Percentiles rank a stretch among this genome's conserved stretches.
These are phyloP conservation scores for Fusarium xylarioides DNA, from an alignment of 2,329 filamentous ascomycete species.

Conservation along the genomic window DNA sequence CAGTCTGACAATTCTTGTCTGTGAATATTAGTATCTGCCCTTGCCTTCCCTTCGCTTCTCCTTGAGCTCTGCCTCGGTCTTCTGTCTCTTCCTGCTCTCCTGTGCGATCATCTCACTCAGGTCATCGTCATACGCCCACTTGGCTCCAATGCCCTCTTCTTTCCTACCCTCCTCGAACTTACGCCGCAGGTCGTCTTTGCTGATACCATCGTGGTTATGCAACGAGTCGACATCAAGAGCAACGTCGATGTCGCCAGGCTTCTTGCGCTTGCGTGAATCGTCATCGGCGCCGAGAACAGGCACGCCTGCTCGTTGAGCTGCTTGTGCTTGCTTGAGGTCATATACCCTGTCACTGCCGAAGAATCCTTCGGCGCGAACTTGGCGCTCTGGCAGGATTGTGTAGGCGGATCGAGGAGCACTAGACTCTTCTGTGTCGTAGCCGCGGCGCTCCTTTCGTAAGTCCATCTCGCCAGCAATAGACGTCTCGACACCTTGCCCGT, in stretches of 20 bases:
- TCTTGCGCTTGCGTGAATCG: constrained; percentile 85
- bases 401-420: constrained; percentile 82
- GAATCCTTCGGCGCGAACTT: constrained; percentile 88
- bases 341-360: constrained; percentile 96
- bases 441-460: constrained; percentile 82
- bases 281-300: constrained; percentile 85
- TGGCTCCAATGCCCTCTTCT: constrained; percentile 72
- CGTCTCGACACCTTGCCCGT: constrained; percentile 73
- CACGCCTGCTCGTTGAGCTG: constrained; percentile 60
- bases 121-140: constrained; percentile 84
- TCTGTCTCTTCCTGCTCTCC: constrained; percentile 89
- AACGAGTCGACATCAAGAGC: constrained; percentile 88
- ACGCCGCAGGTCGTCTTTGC: constrained; percentile 82
- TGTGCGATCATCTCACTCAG: constrained; percentile 95
- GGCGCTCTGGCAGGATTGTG: constrained; percentile 88
- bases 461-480: constrained; percentile 89
- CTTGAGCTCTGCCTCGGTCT: constrained; percentile 83
- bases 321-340: constrained; percentile 71
- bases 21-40: constrained; percentile 56
- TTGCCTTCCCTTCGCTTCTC: constrained; percentile 69
- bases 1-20: constrained; percentile 9
- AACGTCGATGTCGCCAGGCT: constrained; percentile 94
- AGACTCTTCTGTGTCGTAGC: constrained; percentile 86
- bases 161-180: constrained; percentile 79
- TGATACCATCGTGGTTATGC: constrained; percentile 77